Percentiles rank a stretch among this genome's conserved stretches.
These are phyloP conservation scores for Larix sibirica DNA, from an alignment of 83 land plant species.

Conservation along the genomic window DNA sequence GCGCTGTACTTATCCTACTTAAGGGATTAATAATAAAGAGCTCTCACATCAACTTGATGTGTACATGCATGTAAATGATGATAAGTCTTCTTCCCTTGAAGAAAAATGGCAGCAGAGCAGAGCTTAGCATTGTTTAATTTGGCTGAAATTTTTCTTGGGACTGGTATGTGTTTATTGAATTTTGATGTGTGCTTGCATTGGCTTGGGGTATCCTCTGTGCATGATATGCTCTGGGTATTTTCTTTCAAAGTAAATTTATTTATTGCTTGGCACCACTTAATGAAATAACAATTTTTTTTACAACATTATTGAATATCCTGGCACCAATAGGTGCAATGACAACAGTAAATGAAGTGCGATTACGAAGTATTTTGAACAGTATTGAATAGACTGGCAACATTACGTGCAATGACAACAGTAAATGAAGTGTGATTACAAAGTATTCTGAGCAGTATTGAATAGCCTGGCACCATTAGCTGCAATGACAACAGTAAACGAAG, in stretches of 20 bases:
- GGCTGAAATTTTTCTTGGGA: constrained; percentile 1
- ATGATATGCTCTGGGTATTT: neutral
- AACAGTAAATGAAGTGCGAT: too few species aligned
- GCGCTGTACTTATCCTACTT: neutral
- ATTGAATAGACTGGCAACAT: too few species aligned
- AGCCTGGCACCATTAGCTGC: too few species aligned
- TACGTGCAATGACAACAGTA: too few species aligned
- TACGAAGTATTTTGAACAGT: too few species aligned
- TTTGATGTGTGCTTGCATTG: neutral
- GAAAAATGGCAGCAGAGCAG: neutral
- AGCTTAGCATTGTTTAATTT: neutral
- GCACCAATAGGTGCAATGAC: too few species aligned
- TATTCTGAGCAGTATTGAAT: too few species aligned
- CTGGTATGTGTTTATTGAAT: neutral
- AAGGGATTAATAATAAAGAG: neutral
- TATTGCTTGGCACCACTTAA: neutral
- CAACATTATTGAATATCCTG: too few species aligned
- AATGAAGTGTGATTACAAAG: too few species aligned
- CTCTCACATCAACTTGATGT: constrained; percentile 3
- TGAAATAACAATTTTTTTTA: too few species aligned
- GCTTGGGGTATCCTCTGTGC: too few species aligned
- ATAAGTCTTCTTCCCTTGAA: neutral
- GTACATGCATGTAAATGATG: neutral
- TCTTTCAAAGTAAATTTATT: neutral
- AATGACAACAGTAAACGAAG: too few species aligned